phyloP scores from a whole-genome alignment of 2,329 filamentous ascomycete genomes.

The Ophioceras dolichostomum region DNA sequence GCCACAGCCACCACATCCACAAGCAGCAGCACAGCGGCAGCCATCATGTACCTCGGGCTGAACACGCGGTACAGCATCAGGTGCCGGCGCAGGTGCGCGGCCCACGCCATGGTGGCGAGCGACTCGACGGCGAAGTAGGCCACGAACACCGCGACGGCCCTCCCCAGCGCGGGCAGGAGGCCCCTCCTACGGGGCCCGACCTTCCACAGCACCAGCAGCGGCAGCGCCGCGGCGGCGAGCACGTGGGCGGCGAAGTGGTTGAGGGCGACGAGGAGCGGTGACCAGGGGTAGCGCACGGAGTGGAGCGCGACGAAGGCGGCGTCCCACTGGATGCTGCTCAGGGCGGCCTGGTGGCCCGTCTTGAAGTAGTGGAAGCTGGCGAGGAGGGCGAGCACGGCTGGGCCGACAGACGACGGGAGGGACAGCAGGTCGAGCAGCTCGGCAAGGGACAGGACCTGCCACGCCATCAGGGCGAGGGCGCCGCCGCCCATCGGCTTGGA shows the following conservation, averaged over 20 bases:
- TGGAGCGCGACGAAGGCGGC: conserved; percentile 81
- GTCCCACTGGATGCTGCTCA: conserved; percentile 92
- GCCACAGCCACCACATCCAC: conserved; percentile 65
- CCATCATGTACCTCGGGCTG: conserved; percentile 80
- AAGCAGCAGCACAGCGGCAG: conserved; percentile 55
- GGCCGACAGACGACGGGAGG: conserved; percentile 72
- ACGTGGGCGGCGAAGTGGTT: conserved; percentile 90
- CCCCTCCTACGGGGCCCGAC: conserved; percentile 60
- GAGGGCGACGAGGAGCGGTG: conserved; percentile 64
- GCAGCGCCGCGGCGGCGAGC: conserved; percentile 65
- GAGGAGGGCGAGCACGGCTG: conserved; percentile 73
- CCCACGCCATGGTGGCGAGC: conserved; percentile 81
- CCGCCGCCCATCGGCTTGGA: conserved; percentile 93
- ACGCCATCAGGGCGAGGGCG: conserved; percentile 67
- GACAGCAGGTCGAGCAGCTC: conserved; percentile 50
- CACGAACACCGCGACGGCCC: conserved; percentile 59
- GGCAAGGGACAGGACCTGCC: conserved; percentile 75
- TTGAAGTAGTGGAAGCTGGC: conserved; percentile 96
- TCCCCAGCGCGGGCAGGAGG: conserved; percentile 55
- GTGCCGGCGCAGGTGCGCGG: conserved; percentile 76
- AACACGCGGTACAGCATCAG: conserved; percentile 97
- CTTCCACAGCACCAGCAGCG: conserved; percentile 82
- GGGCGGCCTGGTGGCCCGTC: conserved; percentile 85
- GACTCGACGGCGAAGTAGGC: conserved; percentile 75
- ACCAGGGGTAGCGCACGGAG: conserved; percentile 79